These are phyloP conservation scores for Leptosphaerulina australis DNA, from an alignment of 2,329 filamentous ascomycete species.

Conservation along the genomic window DNA sequence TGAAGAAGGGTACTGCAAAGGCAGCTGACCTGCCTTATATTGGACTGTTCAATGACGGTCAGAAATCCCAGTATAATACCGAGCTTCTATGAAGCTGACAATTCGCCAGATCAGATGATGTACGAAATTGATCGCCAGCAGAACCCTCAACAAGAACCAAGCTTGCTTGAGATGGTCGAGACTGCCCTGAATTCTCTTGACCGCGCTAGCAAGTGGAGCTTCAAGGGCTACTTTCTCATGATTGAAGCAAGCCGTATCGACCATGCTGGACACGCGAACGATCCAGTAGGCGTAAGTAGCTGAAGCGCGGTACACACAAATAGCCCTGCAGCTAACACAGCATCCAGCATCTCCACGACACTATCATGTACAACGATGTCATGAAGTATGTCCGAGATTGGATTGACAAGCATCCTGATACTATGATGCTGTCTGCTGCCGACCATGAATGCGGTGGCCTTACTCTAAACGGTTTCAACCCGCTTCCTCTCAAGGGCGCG, in stretches of 20 bases:
- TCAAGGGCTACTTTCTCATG: constrained; percentile 52
- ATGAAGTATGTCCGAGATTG: constrained; percentile 48
- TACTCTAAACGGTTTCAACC: constrained; percentile 49
- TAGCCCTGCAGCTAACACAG: too few relatives aligned
- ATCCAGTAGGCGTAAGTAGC: constrained; percentile 29
- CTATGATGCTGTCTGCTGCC: constrained; percentile 50
- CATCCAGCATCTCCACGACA: constrained; percentile 43
- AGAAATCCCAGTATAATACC: not conserved
- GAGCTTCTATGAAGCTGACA: not conserved
- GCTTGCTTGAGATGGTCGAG: constrained; percentile 50
- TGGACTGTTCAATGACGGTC: constrained; percentile 49
- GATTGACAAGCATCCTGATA: constrained; percentile 50
- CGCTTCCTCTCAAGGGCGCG: constrained; percentile 38
- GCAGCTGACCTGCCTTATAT: constrained; percentile 45
- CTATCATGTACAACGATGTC: constrained; percentile 51
- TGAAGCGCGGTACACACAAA: too few relatives aligned
- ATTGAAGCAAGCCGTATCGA: constrained; percentile 36
- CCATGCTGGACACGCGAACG: constrained; percentile 35
- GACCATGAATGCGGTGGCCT: constrained; percentile 53
- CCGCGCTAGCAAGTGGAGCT: constrained; percentile 37
- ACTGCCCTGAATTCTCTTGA: constrained; percentile 49
- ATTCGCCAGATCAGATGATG: constrained; percentile 38
- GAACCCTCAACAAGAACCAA: constrained; percentile 47
- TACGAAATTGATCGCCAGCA: constrained; percentile 48
- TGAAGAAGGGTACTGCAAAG: constrained; percentile 33